Evolutionary conservation across 257 asterid genomes (phyloP), one percentile per base, ranked within the genome.

Genomic region (Nicotiana undulata): DNA sequence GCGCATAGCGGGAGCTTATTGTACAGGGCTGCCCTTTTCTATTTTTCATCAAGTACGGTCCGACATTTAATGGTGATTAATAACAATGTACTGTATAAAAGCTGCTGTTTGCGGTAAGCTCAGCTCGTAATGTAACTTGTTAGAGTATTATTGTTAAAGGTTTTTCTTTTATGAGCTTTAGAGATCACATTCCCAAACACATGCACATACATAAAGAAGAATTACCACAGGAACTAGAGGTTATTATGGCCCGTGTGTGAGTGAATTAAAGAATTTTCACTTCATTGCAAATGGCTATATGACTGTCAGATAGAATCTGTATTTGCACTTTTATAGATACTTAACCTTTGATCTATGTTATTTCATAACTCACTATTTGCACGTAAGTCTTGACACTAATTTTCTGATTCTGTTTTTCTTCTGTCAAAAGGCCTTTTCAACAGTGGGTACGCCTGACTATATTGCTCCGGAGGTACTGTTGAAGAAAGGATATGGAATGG

Each of bases 401-500:
- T 58, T 58, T 58, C 3, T 58, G 28, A 20, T 24, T 58, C 13
- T 58, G 10, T 58, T 58, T n/a, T 24, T 58, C 28, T 58, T 58
- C 63, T 20, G 22, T n/a, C 63, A n/a, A n/a, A 56, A 75, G 79
- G 79, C 79, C 32, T 75, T 49, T 75, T 75, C 79, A 32, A 75
- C 79, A 13, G 79, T 75, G 18, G 79, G 79, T 49, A 75, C 79
- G 37, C 79, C 79, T 20, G 79, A 75, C 58, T 75, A 75, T 75
- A 75, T 75, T 75, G 79, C 79, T 10, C 79, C 79, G 1, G 79
- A 75, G 79, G 79, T 75, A 46, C 34, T 75, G 34, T 51, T 75
- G 59, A 75, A 75, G 79, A 75, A 75, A 37, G 79, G 79, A 24
- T 75, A 75, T 75, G 79, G 79, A 75, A 75, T 75, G 79, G 79